Evolutionary conservation across 2,329 filamentous ascomycete species (phyloP), one percentile per base, ranked within the genome.

Genomic region (Daldinia sp.): DNA sequence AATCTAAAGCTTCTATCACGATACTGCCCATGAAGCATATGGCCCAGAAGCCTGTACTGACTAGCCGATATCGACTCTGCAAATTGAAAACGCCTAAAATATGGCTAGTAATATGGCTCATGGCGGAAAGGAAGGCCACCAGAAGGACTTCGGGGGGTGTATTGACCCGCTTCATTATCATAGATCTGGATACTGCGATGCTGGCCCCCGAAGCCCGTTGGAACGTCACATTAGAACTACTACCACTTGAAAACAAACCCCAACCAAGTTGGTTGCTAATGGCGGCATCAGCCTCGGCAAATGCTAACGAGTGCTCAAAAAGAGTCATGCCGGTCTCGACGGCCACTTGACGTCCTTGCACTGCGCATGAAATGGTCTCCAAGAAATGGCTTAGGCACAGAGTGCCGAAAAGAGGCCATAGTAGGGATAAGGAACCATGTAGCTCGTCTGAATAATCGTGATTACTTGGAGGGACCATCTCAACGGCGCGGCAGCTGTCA

Each of bases 241-340:
- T 73, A 47, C 75, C 81, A 81, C 58, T 83, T 74, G 67, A 82
- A 71, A 91, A 90, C 0, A 87, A 71, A 0, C 89, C 87, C 76
- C 93, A 87, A 10, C 90, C 90, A 11, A 97, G 85, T 51, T 93
- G 91, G 68, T 89, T 91, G 70, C 89, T 89, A 45, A 97, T 89
- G 67, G 94, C 91, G 27, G 92, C 90, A 75, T 99, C 95, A 7
- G 94, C 94, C 77, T 99, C 95, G 9, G 94, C 93, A 78, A 98
- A 99, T 2, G 94, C 94, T 7, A 99, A 82, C 0, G 94, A 97
- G 73, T 97, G 94, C 75, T 99, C 95, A 72, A 98, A 97, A 1
- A 97, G 85, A 0, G 94, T 97, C 92, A 98, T 97, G 15, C 93
- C 94, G 1, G 93, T 96, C 78, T 98, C 95, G 0, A 92, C 90